Percentiles rank a stretch among this genome's conserved stretches.
Evolutionary conservation across 306 rosid genomes (phyloP).

Genomic region (Cicer cuneatum): DNA sequence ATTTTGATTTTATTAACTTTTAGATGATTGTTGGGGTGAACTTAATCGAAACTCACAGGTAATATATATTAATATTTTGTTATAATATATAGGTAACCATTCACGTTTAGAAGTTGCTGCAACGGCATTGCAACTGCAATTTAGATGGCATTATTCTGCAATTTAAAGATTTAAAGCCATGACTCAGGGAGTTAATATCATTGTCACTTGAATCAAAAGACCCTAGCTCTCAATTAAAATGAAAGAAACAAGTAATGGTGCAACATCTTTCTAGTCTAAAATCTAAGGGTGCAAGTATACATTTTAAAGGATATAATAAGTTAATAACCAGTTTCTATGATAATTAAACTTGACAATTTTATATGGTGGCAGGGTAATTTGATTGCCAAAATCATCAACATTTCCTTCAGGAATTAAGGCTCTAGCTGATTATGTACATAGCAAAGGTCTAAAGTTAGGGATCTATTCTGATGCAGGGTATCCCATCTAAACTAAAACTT

Average conservation of each 20-base stretch:
- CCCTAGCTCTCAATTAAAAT: background rate
- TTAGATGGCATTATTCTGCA: no score
- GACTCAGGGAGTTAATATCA: background rate
- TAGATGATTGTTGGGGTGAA: conserved; percentile 91
- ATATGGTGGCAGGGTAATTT: conserved; percentile 62
- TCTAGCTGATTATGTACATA: conserved; percentile 77
- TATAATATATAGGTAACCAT: background rate
- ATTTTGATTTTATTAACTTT: background rate
- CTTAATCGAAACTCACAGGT: conserved; percentile 67
- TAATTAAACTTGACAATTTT: background rate
- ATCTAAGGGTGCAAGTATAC: background rate
- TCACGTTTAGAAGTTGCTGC: no score
- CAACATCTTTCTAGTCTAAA: background rate
- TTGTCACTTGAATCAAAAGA: background rate
- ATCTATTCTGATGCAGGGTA: conserved; percentile 90
- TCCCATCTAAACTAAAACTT: conserved; percentile 1
- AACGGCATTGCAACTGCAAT: no score
- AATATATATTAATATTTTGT: background rate
- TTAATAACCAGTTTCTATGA: background rate
- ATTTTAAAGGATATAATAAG: background rate
- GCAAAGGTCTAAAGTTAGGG: conserved; percentile 73
- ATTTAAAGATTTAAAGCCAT: no score
- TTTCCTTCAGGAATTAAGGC: conserved; percentile 84
- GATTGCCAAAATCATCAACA: conserved; percentile 62
- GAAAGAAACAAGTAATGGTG: background rate